A percentile compares a stretch with the other conserved stretches of the same genome.
Evolutionary conservation across 2,329 filamentous ascomycete species (phyloP).

Genomic region (Fusarium poae): DNA sequence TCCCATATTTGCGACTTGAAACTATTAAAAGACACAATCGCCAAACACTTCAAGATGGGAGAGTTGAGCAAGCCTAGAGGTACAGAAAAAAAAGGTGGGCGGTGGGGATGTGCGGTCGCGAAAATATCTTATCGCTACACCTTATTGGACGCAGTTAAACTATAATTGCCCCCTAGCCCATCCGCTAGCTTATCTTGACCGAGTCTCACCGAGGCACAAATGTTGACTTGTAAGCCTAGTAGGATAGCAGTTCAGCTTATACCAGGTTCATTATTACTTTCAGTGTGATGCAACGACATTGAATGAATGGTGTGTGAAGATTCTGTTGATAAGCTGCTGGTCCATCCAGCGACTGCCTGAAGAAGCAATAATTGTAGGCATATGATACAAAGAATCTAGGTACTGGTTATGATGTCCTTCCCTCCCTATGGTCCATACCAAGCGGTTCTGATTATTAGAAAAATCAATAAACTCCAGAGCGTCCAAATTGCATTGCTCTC

Average conservation of each 20-base stretch:
- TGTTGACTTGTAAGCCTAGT: background rate
- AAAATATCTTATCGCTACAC: conserved; percentile 49
- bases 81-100: conserved; percentile 50
- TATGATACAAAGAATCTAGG: conserved; percentile 44
- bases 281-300: background rate
- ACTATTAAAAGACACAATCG: conserved; percentile 20
- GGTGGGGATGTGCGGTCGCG: conserved; percentile 44
- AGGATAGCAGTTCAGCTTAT: background rate
- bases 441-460: conserved; percentile 29
- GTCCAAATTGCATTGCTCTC: conserved; percentile 12
- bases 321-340: conserved; percentile 14
- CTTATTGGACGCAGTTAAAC: conserved; percentile 44
- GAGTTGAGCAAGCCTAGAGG: conserved; percentile 22
- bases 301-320: background rate
- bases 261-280: background rate
- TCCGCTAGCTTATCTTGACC: conserved; percentile 35
- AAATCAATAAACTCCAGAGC: conserved; percentile 37
- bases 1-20: conserved; percentile 50
- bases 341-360: conserved; percentile 1
- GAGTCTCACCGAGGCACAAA: conserved; percentile 15
- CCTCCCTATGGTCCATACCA: conserved; percentile 9
- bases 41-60: conserved; percentile 21
- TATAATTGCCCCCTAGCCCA: background rate
- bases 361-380: conserved; percentile 26
- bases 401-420: conserved; percentile 19